Base-by-base conservation (phyloP, 2,329 filamentous ascomycete species). In the Colletotrichum scovillei region DNA sequence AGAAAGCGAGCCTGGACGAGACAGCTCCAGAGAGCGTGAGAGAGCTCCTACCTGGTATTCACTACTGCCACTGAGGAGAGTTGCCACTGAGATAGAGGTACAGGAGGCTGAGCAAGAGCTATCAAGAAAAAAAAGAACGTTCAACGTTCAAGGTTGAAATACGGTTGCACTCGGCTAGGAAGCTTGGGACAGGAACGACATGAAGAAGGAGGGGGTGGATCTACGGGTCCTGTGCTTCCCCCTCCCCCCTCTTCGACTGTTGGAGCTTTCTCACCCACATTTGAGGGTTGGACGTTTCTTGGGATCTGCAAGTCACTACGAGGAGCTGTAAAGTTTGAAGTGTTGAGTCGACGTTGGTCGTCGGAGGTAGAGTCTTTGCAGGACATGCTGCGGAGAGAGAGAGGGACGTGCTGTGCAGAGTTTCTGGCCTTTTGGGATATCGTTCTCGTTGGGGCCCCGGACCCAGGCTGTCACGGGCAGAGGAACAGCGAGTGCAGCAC, bases 141-240 rank as follows among this genome's bases (percentile, higher is more conserved):
- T 53, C 22, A 60, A 42, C 52, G 28, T 32, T n/a, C 65, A 22
- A 63, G 49, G 35, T 49, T 35, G 22, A 35, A 28, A 35, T 26
- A 63, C 5, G 32, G 70, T 69, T 60, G 55, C 59, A 70, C 14
- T 60, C 70, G 66, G 58, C 66, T 56, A 55, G 49, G 19, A 63
- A 72, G 58, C 52, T 68, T 53, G 66, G 53, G 57, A 42, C 64
- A 30, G 35, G 66, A 64, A 55, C 58, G 58, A 64, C 65, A 64
- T 63, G 57, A 62, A 58, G 64, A 68, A 64, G 58, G 66, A 69
- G 66, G 69, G 59, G 66, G 69, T 72, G 69, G 66, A 68, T 72
- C 66, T 60, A 72, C 66, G 59, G 53, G 69, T 28, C 56, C 62
- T 58, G 52, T 49, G 32, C 32, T 49, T 49, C 42, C 42, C 42